These are phyloP conservation scores for Phytophthora cactorum DNA, from an alignment of 352 stramenopile species.

Conservation along the genomic window DNA sequence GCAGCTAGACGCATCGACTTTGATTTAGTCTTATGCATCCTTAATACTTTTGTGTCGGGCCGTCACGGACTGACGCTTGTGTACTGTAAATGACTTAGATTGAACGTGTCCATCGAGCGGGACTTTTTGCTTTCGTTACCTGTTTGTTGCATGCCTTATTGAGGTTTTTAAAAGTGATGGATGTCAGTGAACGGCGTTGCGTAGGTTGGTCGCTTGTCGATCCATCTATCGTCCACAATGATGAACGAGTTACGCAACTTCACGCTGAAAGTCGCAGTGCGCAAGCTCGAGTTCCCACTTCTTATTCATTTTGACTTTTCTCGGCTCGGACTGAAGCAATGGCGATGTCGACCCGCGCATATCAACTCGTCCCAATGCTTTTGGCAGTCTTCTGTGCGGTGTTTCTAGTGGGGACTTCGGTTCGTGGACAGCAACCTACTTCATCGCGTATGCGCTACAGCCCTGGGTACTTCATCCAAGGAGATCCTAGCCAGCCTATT, in stretches of 20 bases:
- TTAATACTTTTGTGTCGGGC: not conserved
- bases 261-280: not conserved
- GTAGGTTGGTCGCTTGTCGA: constrained; percentile 1
- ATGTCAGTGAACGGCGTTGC: constrained; percentile 5
- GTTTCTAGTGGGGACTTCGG: constrained; percentile 12
- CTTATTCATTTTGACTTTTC: constrained; percentile 17
- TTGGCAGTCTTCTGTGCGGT: constrained; percentile 1
- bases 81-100: constrained; percentile 34
- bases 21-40: constrained; percentile 8
- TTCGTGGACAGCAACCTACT: not conserved
- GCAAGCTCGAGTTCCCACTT: not conserved
- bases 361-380: not conserved
- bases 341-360: not conserved
- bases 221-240: constrained; percentile 12
- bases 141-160: no score
- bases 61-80: constrained; percentile 15
- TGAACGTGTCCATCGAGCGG: constrained; percentile 20
- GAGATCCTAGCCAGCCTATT: constrained; percentile 8
- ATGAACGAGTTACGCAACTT: no score
- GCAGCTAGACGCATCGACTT: constrained; percentile 10
- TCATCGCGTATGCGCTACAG: constrained; percentile 19
- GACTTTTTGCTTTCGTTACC: not conserved
- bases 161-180: constrained; percentile 12
- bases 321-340: not conserved
- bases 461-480: constrained; percentile 32